Evolutionary conservation across 192 early-diverging fungal species (phyloP), one percentile per base, ranked within the genome.

Genomic region (Phycomyces nitens): DNA sequence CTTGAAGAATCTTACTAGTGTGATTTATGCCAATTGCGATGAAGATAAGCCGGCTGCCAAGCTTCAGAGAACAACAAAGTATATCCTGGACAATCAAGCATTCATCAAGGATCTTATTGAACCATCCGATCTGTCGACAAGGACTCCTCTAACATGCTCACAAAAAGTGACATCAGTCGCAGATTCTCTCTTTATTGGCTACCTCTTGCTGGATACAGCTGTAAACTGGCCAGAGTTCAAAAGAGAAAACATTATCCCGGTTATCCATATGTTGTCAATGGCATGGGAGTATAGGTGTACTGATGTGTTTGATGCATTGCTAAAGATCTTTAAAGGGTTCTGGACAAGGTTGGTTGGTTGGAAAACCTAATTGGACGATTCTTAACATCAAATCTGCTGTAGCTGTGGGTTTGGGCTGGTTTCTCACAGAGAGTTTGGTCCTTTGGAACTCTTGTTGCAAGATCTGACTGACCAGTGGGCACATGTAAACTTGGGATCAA

Each of bases 401-500:
- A 59, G 57, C 22, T 18, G 38, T 47, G 20, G 24, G 23, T 59
- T 59, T 59, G n/a, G 9, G 20, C 23, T 23, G 24, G 41, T 5
- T 5, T 20, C 38, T 16, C 20, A 11, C 2, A 43, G 42, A 24
- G 57, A 59, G 9, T 47, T 59, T 16, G 38, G 23, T 47, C 18
- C 18, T 3, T 47, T 47, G 44, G 18, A 18, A 47, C 21, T 18
- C 41, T 10, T 58, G 10, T 15, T 58, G 41, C n/a, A 15, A 6
- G 62, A 63, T 26, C 11, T 63, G n/a, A 11, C 40, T 5, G 50
- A 53, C 34, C 51, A 63, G 39, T 63, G 62, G 62, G n/a, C 40
- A 10, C 12, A 63, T 23, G 1, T 63, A 8, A 54, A 39, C 29
- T 27, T 63, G 23, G 3, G 24, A 24, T 15, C 52, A 0, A 23